Evolutionary conservation across 2,329 filamentous ascomycete species (phyloP), one percentile per base, ranked within the genome.

Genomic region (Daldinia eschscholtzii): DNA sequence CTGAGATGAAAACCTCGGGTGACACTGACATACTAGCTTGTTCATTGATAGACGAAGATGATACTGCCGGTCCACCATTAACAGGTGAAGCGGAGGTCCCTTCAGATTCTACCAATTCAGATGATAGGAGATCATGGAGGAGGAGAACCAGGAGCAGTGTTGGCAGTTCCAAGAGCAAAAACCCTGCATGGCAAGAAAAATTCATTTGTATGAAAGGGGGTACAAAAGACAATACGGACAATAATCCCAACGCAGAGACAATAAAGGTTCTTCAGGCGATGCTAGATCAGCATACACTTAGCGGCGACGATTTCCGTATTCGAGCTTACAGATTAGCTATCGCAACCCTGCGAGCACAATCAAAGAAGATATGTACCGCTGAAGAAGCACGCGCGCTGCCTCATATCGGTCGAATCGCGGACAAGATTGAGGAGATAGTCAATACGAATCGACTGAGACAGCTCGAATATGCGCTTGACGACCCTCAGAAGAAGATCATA

Each of bases 371-470:
- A 65, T 83, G 80, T 3, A 94, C 91, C 0, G 89, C 87, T 65
- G 85, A 89, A 56, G 86, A 97, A 78, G 95, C 94, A 0, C 81
- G 86, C 10, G 79, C 81, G 1, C 84, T 98, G 0, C 88, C 89
- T 0, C 87, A 85, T 65, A 89, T 98, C 39, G 94, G 83, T 10
- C 87, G 92, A 0, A 82, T 98, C 1, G 94, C 94, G 0, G 84
- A 87, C 28, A 97, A 97, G 79, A 96, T 98, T 70, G 93, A 96
- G 74, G 95, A 98, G 77, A 97, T 98, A 48, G 92, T 89, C 1
- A 84, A 85, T 42, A 97, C 93, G 0, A 87, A 93, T 74, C 84
- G 85, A 28, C 86, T 98, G 0, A 87, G 87, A 46, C 87, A 91
- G 41, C 85, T 98, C 0, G 91, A 97, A 37, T 88, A 90, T 73